Percentiles rank a stretch among this genome's conserved stretches.
Evolutionary conservation across 1,139 yeast genomes (phyloP).

Genomic region (Taphrina populina): DNA sequence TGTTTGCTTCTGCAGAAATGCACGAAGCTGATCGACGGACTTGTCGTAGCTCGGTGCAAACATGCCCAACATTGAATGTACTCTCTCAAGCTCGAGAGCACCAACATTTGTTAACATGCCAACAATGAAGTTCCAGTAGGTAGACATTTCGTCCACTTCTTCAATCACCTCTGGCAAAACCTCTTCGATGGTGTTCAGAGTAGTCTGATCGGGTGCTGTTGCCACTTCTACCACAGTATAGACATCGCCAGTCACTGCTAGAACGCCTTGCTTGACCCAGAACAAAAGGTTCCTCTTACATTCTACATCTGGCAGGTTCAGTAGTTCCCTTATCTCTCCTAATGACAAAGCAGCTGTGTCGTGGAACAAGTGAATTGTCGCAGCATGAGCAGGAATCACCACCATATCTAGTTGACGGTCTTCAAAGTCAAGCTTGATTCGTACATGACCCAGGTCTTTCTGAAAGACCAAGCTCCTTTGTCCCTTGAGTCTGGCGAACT

Average conservation of each 20-base stretch:
- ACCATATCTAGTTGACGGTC: conserved; percentile 49
- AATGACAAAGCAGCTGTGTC: conserved; percentile 41
- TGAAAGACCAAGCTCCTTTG: conserved; percentile 63
- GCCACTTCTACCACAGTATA: conserved; percentile 42
- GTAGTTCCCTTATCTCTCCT: neutral
- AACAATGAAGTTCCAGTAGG: conserved; percentile 50
- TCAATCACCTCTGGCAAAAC: conserved; percentile 42
- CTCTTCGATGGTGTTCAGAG: conserved; percentile 36
- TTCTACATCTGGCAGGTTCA: conserved; percentile 23
- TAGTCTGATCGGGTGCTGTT: conserved; percentile 15
- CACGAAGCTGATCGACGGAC: conserved; percentile 43
- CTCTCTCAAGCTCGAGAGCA: conserved; percentile 51
- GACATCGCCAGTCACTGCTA: conserved; percentile 39
- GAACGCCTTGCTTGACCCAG: conserved; percentile 43
- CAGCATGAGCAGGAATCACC: conserved; percentile 71
- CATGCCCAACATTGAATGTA: conserved; percentile 56
- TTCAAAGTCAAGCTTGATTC: conserved; percentile 56
- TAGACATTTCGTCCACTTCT: conserved; percentile 47
- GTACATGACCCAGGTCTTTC: conserved; percentile 64
- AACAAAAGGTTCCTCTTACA: conserved; percentile 43
- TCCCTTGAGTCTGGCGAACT: conserved; percentile 51
- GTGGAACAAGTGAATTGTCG: conserved; percentile 59
- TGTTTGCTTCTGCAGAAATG: conserved; percentile 8
- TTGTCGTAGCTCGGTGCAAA: conserved; percentile 51
- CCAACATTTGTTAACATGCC: conserved; percentile 62